A percentile compares a stretch with the other conserved stretches of the same genome.
Evolutionary conservation across 2,329 filamentous ascomycete genomes (phyloP).

Genomic region (Aspergillus intermedius): DNA sequence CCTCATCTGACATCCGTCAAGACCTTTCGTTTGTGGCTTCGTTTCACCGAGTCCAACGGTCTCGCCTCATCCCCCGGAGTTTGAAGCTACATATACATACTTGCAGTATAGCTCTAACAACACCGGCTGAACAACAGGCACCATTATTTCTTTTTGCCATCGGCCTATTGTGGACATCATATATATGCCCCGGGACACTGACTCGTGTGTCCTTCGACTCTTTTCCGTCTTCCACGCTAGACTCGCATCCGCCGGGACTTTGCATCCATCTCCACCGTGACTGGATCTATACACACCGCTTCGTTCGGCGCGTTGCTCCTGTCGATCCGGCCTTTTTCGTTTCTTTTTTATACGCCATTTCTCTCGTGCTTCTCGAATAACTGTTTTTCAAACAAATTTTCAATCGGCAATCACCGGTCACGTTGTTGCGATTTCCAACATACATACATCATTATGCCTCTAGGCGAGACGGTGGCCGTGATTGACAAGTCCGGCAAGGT

Average conservation of each 20-base stretch:
- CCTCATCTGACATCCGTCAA: constrained; percentile 1
- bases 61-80: not conserved
- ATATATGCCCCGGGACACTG: not conserved
- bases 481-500: constrained; percentile 89
- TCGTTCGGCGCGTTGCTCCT: constrained; percentile 8
- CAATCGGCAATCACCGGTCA: not conserved
- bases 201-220: too few relatives aligned
- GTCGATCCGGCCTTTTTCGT: constrained; percentile 5
- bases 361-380: constrained; percentile 7
- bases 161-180: not conserved
- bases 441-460: constrained; percentile 20
- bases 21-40: constrained; percentile 4
- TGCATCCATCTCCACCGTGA: constrained; percentile 11
- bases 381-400: constrained; percentile 2
- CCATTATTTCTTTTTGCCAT: constrained; percentile 2
- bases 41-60: not conserved
- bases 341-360: not conserved
- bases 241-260: too few relatives aligned
- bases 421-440: not conserved
- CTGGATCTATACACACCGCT: constrained; percentile 17
- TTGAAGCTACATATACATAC: too few relatives aligned
- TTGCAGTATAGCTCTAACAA: too few relatives aligned
- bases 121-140: not conserved
- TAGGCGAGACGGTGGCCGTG: constrained; percentile 72
- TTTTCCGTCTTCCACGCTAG: too few relatives aligned